Evolutionary conservation across 2,329 filamentous ascomycete genomes (phyloP).

Genomic region (Fusarium subglutinans): DNA sequence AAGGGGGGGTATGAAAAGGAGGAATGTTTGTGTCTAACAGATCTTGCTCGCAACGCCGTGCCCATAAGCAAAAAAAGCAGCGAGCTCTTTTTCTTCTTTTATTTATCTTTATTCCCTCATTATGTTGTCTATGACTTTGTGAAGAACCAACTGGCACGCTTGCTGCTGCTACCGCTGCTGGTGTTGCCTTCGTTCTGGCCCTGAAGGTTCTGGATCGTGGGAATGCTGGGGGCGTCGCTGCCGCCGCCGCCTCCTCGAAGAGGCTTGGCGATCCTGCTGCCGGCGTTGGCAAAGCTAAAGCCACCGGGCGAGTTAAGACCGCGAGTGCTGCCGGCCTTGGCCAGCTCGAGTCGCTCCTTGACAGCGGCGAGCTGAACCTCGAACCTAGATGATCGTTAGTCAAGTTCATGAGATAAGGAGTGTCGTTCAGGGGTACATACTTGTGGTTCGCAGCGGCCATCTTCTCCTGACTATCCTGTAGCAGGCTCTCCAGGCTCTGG

Average conservation of each 20-base stretch:
- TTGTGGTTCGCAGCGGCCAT: slow-evolving; percentile 96
- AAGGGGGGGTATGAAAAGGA: slow-evolving; percentile 30
- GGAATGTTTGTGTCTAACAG: slow-evolving; percentile 26
- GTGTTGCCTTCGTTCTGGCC: slow-evolving; percentile 20
- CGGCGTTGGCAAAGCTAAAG: slow-evolving; percentile 75
- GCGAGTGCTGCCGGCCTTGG: slow-evolving; percentile 89
- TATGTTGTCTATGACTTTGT: slow-evolving; percentile 61
- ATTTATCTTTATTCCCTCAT: slow-evolving; percentile 32
- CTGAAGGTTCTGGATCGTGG: slow-evolving; percentile 65
- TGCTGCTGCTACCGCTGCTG: slow-evolving; percentile 57
- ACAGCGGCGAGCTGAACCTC: slow-evolving; percentile 96
- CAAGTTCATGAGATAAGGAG: not conserved
- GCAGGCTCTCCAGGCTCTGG: slow-evolving; percentile 86
- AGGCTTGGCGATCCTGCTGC: slow-evolving; percentile 75
- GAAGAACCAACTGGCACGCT: slow-evolving; percentile 80
- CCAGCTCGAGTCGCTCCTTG: slow-evolving; percentile 96
- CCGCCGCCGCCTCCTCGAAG: slow-evolving; percentile 70
- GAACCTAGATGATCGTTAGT: slow-evolving; percentile 70
- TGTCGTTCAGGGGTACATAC: slow-evolving; percentile 63
- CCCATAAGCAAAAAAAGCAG: slow-evolving; percentile 40
- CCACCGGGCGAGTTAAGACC: slow-evolving; percentile 76
- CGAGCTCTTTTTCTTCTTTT: slow-evolving; percentile 32
- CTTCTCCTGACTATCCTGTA: slow-evolving; percentile 99
- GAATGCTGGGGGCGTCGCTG: slow-evolving; percentile 56
- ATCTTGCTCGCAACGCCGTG: slow-evolving; percentile 42